Evolutionary conservation across 1,139 yeast species (phyloP).

Genomic region (Geotrichum histeridarum): DNA sequence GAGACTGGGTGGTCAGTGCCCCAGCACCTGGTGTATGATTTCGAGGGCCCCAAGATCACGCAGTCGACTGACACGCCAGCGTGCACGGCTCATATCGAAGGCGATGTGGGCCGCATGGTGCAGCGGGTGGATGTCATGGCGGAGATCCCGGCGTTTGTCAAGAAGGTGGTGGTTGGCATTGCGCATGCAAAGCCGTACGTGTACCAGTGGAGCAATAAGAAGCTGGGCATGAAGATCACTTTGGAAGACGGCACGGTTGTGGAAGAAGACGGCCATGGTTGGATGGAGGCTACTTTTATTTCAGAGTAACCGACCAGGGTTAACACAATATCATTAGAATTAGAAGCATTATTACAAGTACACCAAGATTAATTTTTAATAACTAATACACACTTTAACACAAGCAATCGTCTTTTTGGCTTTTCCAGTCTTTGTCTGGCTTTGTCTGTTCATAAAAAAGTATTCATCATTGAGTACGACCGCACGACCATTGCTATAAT

Average conservation of each 20-base stretch:
- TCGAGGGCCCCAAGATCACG: conserved; percentile 46
- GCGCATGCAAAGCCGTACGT: conserved; percentile 95
- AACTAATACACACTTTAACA: not conserved
- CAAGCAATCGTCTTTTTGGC: too few species aligned
- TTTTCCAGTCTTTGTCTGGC: too few species aligned
- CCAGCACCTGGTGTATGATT: conserved; percentile 53
- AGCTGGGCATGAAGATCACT: conserved; percentile 32
- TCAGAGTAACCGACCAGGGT: conserved; percentile 24
- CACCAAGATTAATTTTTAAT: not conserved
- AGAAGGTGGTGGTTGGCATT: conserved; percentile 86
- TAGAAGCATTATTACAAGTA: not conserved
- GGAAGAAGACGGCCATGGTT: conserved; percentile 62
- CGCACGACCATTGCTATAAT: conserved; percentile 61
- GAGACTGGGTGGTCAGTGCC: conserved; percentile 95
- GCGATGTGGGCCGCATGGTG: conserved; percentile 45
- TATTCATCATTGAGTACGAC: conserved; percentile 54
- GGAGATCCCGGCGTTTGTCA: conserved; percentile 90
- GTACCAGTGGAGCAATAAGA: conserved; percentile 72
- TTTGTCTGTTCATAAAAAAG: conserved; percentile 33
- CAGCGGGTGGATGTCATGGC: conserved; percentile 98
- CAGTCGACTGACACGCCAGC: conserved; percentile 39
- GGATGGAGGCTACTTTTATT: conserved; percentile 75
- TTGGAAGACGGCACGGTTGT: conserved; percentile 30
- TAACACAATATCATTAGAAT: not conserved
- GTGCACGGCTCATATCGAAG: conserved; percentile 35